These are phyloP conservation scores for Aspergillus thermomutatus DNA, from an alignment of 2,329 filamentous ascomycete genomes.

Conservation along the genomic window DNA sequence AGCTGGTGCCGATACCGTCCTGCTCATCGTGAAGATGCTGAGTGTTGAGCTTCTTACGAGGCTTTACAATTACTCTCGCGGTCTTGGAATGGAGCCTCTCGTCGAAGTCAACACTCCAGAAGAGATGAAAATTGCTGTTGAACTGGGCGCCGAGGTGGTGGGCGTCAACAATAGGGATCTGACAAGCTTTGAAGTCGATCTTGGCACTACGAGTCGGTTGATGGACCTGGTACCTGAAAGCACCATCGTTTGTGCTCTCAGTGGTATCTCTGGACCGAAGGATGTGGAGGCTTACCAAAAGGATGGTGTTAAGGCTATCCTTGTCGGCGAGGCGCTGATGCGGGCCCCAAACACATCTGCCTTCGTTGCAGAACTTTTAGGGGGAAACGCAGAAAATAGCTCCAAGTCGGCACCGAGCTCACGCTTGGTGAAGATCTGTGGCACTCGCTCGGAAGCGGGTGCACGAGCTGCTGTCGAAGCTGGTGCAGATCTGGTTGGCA, in stretches of 20 bases:
- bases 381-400: constrained; percentile 41
- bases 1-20: constrained; percentile 88
- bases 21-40: constrained; percentile 98
- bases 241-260: constrained; percentile 88
- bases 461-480: constrained; percentile 77
- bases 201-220: constrained; percentile 84
- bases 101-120: constrained; percentile 94
- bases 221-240: constrained; percentile 81
- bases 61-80: constrained; percentile 84
- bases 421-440: constrained; percentile 89
- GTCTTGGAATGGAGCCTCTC: constrained; percentile 92
- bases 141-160: constrained; percentile 84
- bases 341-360: constrained; percentile 74
- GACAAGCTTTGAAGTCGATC: constrained; percentile 93
- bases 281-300: constrained; percentile 85
- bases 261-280: constrained; percentile 83
- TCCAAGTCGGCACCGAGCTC: constrained; percentile 23
- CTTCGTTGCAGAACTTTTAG: constrained; percentile 83
- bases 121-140: constrained; percentile 85
- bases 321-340: constrained; percentile 97
- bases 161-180: constrained; percentile 98
- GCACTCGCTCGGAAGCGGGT: constrained; percentile 77
- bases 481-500: constrained; percentile 88
- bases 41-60: constrained; percentile 68
- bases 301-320: constrained; percentile 85